Conservation (phyloP, 176 grass and related monocot species). For the Oryza meridionalis region DNA sequence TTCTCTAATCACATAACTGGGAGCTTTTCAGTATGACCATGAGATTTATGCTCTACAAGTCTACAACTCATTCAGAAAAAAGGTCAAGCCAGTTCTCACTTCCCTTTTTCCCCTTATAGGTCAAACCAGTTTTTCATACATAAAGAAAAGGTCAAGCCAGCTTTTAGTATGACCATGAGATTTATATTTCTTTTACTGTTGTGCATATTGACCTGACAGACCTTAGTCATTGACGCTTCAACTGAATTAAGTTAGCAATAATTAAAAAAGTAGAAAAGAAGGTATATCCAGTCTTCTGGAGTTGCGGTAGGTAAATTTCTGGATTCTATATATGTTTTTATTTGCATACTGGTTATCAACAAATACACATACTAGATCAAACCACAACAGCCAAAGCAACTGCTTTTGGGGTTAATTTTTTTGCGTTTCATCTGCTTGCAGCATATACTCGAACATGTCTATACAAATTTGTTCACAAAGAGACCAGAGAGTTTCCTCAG, state of each 20-base stretch:
- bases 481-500: constrained; percentile 36
- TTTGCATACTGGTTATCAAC: constrained; percentile 21
- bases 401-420: constrained; percentile 32
- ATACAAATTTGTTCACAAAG: constrained; percentile 31
- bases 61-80: constrained; percentile 27
- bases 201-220: background rate
- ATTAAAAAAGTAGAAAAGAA: background rate
- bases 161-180: background rate
- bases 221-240: background rate
- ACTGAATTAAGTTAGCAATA: background rate
- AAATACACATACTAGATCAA: background rate
- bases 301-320: background rate
- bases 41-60: constrained; percentile 8
- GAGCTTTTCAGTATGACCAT: background rate
- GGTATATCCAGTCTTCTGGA: background rate
- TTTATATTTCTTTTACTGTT: background rate
- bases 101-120: background rate
- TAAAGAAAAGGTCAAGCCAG: constrained; percentile 24
- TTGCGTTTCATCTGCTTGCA: background rate
- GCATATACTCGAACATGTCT: constrained; percentile 33
- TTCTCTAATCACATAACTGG: constrained; percentile 50
- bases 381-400: constrained; percentile 15
- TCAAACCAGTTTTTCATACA: background rate
- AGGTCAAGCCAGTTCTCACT: constrained; percentile 36
- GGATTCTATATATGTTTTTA: background rate